These are phyloP conservation scores for Peronospora destructor DNA, from an alignment of 352 stramenopile genomes.

Conservation along the genomic window DNA sequence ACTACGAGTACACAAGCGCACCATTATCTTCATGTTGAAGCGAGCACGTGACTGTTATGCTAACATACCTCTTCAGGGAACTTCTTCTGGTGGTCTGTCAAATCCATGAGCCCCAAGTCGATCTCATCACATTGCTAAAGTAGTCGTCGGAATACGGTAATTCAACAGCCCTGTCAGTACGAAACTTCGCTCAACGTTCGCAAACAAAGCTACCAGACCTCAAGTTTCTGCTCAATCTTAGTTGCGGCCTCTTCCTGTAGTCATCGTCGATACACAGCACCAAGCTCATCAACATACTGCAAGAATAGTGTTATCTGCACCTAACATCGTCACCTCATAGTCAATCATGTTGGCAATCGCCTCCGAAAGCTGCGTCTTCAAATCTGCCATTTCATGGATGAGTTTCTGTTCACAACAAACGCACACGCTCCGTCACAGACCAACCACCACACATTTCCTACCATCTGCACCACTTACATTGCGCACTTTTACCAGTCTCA, in stretches of 20 bases:
- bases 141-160: background rate
- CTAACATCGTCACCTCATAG: conserved; percentile 41
- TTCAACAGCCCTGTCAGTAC: background rate
- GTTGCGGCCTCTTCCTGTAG: conserved; percentile 42
- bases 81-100: conserved; percentile 56
- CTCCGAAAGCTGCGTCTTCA: conserved; percentile 45
- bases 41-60: background rate
- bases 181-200: background rate
- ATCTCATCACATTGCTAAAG: conserved; percentile 76
- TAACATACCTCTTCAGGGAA: conserved; percentile 60
- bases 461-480: conserved; percentile 45
- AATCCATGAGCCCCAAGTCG: conserved; percentile 67
- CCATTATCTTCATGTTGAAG: background rate
- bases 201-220: conserved; percentile 30
- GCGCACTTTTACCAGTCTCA: conserved; percentile 65
- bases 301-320: background rate
- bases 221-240: conserved; percentile 69
- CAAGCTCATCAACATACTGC: background rate
- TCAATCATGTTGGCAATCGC: conserved; percentile 55
- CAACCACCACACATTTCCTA: background rate
- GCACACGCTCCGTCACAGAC: background rate
- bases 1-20: conserved; percentile 29
- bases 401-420: conserved; percentile 47
- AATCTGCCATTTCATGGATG: conserved; percentile 39
- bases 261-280: conserved; percentile 1